Conservation (phyloP, 1,139 yeast species). For the Hyphopichia wangnamkhiaoensis region DNA sequence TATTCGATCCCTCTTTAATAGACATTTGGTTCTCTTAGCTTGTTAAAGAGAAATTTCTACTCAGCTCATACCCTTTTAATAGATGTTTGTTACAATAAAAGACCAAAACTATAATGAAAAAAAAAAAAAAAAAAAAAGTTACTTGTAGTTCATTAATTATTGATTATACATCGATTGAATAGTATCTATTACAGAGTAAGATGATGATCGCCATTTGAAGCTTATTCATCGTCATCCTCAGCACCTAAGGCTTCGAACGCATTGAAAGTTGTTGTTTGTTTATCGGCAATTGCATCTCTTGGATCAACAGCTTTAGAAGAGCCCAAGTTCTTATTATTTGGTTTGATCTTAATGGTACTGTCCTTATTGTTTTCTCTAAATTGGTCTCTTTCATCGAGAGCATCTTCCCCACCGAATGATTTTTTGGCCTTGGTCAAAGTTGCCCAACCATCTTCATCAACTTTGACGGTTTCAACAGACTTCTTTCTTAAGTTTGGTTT, state of each 20-base stretch:
- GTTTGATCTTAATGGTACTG: slow-evolving; percentile 53
- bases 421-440: slow-evolving; percentile 56
- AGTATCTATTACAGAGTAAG: no score
- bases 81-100: no score
- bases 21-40: no score
- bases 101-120: no score
- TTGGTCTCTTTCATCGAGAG: slow-evolving; percentile 45
- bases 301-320: slow-evolving; percentile 74
- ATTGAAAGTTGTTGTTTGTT: slow-evolving; percentile 65
- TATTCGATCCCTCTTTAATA: no score
- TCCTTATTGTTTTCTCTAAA: slow-evolving; percentile 50
- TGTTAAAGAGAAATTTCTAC: no score
- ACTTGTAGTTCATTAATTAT: no score
- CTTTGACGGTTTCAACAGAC: slow-evolving; percentile 53
- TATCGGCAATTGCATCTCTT: slow-evolving; percentile 67
- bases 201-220: no score
- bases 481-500: slow-evolving; percentile 61
- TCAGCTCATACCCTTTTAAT: no score
- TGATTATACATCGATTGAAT: no score
- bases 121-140: no score
- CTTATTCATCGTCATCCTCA: slow-evolving; percentile 51
- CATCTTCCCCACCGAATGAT: slow-evolving; percentile 51
- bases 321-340: slow-evolving; percentile 73
- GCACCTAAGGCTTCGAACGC: slow-evolving; percentile 78
- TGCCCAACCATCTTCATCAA: slow-evolving; percentile 83